Percentiles rank a stretch among this genome's conserved stretches.
phyloP scores from a whole-genome alignment of 495 filamentous ascomycete species.

The Clohesyomyces aquaticus region DNA sequence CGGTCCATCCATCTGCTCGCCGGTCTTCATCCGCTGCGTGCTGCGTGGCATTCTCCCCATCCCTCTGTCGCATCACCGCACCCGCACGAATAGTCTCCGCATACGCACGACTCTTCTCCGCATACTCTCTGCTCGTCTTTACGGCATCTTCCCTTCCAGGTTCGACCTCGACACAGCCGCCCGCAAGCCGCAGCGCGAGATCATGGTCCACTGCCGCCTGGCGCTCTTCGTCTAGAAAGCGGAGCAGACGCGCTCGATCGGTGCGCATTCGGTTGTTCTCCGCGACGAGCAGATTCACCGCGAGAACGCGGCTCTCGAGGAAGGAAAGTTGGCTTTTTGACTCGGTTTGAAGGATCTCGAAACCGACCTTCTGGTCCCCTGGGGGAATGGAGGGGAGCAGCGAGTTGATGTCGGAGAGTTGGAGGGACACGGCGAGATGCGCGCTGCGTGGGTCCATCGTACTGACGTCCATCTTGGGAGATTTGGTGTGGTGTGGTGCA shows the following conservation, averaged over 20 bases:
- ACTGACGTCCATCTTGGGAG: constrained; percentile 19
- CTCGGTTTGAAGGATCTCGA: background rate
- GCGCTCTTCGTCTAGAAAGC: constrained; percentile 27
- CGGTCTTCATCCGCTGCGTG: no score
- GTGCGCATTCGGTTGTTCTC: constrained; percentile 5
- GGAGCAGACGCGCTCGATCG: background rate
- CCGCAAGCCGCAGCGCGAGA: constrained; percentile 1
- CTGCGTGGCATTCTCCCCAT: no score
- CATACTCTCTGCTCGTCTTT: no score
- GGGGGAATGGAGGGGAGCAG: background rate
- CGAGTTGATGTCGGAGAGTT: constrained; percentile 22
- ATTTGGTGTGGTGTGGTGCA: no score
- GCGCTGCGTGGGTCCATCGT: constrained; percentile 23
- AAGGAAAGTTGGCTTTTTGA: constrained; percentile 3
- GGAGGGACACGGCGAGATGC: constrained; percentile 13
- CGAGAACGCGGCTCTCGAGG: constrained; percentile 12
- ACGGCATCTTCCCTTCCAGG: no score
- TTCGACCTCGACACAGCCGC: no score
- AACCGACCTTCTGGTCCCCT: background rate
- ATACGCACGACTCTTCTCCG: no score
- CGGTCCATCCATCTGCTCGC: no score
- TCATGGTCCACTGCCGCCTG: constrained; percentile 22
- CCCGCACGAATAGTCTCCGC: no score
- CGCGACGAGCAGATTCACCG: constrained; percentile 6
- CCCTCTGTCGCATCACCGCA: no score